These are phyloP conservation scores for Apophysomyces ossiformis DNA, from an alignment of 371 early-diverging fungal genomes.

Conservation along the genomic window DNA sequence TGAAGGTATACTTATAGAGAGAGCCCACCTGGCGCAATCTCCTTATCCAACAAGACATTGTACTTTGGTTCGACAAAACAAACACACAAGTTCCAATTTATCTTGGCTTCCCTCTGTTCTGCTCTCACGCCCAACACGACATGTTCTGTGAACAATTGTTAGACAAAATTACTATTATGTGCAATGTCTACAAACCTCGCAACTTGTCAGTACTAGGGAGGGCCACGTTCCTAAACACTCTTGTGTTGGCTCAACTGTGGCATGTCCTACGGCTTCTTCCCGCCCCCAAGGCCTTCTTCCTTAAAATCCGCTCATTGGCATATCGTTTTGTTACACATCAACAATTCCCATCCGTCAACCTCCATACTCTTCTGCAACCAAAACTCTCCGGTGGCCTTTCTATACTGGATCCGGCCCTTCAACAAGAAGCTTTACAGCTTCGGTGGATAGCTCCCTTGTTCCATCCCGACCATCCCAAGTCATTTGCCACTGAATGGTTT, in stretches of 20 bases:
- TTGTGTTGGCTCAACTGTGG: slow-evolving; percentile 22
- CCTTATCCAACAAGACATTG: slow-evolving; percentile 16
- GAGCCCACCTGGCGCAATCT: not conserved
- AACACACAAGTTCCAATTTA: slow-evolving; percentile 11
- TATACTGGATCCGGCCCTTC: slow-evolving; percentile 17
- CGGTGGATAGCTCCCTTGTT: slow-evolving; percentile 25
- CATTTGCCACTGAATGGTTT: not conserved
- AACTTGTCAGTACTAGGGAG: slow-evolving; percentile 22
- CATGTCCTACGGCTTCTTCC: slow-evolving; percentile 19
- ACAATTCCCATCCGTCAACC: slow-evolving; percentile 15
- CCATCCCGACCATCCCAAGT: not conserved
- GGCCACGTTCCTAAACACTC: slow-evolving; percentile 20
- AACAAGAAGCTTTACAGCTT: slow-evolving; percentile 18
- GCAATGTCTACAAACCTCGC: slow-evolving; percentile 6
- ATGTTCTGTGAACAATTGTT: slow-evolving; percentile 13
- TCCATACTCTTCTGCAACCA: slow-evolving; percentile 8
- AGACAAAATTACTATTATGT: slow-evolving; percentile 8
- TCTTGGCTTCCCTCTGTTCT: slow-evolving; percentile 26
- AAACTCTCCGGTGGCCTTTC: slow-evolving; percentile 16
- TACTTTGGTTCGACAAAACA: not conserved
- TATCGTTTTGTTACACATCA: not conserved
- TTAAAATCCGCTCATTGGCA: not conserved
- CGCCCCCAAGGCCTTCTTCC: not conserved
- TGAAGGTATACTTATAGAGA: too few relatives aligned
- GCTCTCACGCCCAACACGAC: slow-evolving; percentile 18